Base-by-base conservation (phyloP, 2,329 filamentous ascomycete species). In the Colletotrichum nymphaeae region DNA sequence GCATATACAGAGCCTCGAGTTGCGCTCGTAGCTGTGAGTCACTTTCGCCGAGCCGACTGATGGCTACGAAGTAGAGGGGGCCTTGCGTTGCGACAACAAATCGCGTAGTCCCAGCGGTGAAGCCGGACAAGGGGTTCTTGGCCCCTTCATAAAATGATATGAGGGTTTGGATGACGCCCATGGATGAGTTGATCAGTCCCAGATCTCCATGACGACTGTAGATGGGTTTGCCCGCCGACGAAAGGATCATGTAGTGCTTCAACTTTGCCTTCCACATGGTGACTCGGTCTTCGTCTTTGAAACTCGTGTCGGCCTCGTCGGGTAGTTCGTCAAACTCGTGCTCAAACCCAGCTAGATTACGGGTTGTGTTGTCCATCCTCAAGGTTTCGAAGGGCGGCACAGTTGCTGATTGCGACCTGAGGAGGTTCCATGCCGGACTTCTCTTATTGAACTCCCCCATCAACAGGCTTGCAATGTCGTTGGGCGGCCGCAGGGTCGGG, bases 231-330 rank as follows among this genome's bases (percentile, higher is more conserved):
- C 97, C 97, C 11, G 97, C 96, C 16, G 95, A 96, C 2, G 97
- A 98, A 1, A 99, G 86, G 78, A 99, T 97, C 83, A 99, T 91
- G 82, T 98, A 99, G 83, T 99, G 97, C 83, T 99, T 99, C 75
- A 95, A 88, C 84, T 98, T 98, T 49, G 93, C 91, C 80, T 95
- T 97, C 95, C 95, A 99, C 75, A 92, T 87, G 19, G 86, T 84
- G 53, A 98, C 86, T 30, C 94, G 85, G 59, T 87, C 84, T 59
- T 92, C 90, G 67, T 91, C 88, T 59, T 81, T 83, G 73, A 84
- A 80, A 42, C 82, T 80, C 59, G 83, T 81, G 67, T 82, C 79
- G 7, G 79, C 76, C 32, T 86, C 87, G 7, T 91, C 89, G 1
- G 92, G 92, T 53, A 97, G 87, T 30, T 91, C 86, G 73, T 95